Evolutionary conservation across 345 rosid genomes (phyloP).

Genomic region (Citrus sp.): DNA sequence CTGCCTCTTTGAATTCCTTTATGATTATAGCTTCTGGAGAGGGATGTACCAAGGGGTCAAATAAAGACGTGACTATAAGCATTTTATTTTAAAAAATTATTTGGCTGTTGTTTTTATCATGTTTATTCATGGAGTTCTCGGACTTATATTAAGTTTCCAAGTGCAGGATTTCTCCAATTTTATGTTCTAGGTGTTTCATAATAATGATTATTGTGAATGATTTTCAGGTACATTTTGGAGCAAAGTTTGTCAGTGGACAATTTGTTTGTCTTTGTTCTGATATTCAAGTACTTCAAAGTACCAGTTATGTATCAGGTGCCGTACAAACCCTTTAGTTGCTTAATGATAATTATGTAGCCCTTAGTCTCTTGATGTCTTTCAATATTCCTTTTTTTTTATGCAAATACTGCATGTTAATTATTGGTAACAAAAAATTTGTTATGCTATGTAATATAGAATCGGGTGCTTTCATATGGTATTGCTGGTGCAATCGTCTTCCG

Average conservation of each 20-base stretch:
- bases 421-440: constrained; percentile 13
- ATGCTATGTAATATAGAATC: constrained; percentile 48
- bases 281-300: constrained; percentile 94
- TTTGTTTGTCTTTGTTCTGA: constrained; percentile 85
- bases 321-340: constrained; percentile 11
- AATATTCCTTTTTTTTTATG: neutral
- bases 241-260: constrained; percentile 98
- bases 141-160: neutral
- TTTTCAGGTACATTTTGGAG: constrained; percentile 87
- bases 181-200: neutral
- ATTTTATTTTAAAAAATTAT: neutral
- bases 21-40: neutral
- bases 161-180: neutral
- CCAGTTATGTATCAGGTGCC: constrained; percentile 82
- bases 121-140: neutral
- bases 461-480: constrained; percentile 85
- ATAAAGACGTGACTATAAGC: neutral
- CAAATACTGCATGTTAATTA: constrained; percentile 4
- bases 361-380: constrained; percentile 1
- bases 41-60: neutral
- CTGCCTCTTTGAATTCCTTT: neutral
- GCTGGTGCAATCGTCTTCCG: constrained; percentile 91
- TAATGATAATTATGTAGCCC: neutral
- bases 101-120: neutral
- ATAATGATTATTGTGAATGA: constrained; percentile 8